phyloP scores from a whole-genome alignment of 2,329 filamentous ascomycete genomes.

The Arthroderma uncinatum region DNA sequence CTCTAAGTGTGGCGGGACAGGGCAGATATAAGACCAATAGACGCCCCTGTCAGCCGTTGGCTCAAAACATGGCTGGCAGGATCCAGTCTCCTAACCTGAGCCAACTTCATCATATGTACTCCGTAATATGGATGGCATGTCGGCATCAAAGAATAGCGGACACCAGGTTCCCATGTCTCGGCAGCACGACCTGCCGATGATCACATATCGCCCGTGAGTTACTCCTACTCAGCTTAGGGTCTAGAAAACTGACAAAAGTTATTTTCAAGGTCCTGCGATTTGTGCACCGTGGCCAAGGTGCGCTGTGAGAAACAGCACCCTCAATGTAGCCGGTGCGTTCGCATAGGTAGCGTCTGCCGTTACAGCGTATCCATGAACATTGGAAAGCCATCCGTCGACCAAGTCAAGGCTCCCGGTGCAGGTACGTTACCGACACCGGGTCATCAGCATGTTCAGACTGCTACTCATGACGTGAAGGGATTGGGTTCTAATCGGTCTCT shows the following conservation, averaged over 20 bases:
- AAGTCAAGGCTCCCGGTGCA: neutral
- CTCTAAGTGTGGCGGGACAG: no score
- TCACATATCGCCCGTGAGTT: neutral
- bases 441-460: neutral
- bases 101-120: no score
- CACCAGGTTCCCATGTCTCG: neutral
- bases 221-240: neutral
- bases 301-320: neutral
- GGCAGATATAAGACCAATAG: no score
- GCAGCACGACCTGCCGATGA: neutral
- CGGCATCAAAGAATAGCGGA: neutral
- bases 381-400: neutral
- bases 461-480: neutral
- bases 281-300: neutral
- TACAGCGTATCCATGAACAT: neutral
- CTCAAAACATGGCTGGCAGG: no score
- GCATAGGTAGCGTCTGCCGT: neutral
- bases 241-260: neutral
- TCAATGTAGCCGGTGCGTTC: neutral
- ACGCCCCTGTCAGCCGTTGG: no score
- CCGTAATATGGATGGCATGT: neutral
- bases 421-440: neutral
- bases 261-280: neutral
- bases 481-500: no score
- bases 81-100: neutral